A percentile compares a stretch with the other conserved stretches of the same genome.
phyloP scores from a whole-genome alignment of 2,329 filamentous ascomycete genomes.

The Pseudogymnoascus sp. region DNA sequence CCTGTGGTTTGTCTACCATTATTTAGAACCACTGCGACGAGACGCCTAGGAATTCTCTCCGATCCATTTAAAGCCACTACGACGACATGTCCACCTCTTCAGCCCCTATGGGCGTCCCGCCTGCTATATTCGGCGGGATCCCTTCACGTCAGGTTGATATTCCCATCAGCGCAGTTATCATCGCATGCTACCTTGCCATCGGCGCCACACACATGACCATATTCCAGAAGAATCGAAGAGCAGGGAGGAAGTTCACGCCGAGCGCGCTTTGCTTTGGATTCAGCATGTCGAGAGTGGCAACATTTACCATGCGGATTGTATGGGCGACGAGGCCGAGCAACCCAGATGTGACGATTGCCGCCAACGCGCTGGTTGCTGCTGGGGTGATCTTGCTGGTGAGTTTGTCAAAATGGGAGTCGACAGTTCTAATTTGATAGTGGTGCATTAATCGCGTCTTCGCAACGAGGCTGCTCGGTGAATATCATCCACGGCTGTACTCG shows the following conservation, averaged over 20 bases:
- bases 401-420: neutral
- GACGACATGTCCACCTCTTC: neutral
- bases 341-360: constrained; percentile 31
- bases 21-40: too few relatives aligned
- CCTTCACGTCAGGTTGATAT: neutral
- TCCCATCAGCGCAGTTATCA: neutral
- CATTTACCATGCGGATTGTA: constrained; percentile 42
- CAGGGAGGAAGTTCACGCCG: constrained; percentile 53
- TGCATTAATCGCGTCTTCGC: neutral
- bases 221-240: constrained; percentile 45
- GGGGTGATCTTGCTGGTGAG: neutral
- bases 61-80: neutral
- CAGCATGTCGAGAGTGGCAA: constrained; percentile 39
- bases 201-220: constrained; percentile 50
- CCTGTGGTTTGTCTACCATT: too few relatives aligned
- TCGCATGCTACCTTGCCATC: neutral
- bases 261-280: constrained; percentile 54
- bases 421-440: neutral
- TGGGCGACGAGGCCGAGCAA: constrained; percentile 49
- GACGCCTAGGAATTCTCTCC: too few relatives aligned
- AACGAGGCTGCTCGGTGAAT: neutral
- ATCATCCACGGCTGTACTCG: neutral
- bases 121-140: neutral
- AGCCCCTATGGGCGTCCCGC: neutral
- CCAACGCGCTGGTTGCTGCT: neutral